Percentiles rank a stretch among this genome's conserved stretches.
Conservation (phyloP, 305 asterid species). For the Solanum hybrid region DNA sequence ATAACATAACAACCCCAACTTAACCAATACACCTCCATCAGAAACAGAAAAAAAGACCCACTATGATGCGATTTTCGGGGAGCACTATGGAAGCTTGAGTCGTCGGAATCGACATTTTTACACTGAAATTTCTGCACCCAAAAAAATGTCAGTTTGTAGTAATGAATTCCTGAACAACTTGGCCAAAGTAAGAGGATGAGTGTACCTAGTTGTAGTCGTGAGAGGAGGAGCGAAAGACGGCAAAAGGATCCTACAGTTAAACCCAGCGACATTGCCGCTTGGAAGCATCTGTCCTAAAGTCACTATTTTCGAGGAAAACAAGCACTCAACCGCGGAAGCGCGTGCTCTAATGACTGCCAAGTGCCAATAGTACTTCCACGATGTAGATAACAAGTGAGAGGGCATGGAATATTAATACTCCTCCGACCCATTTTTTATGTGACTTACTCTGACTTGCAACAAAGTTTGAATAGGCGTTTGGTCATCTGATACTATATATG, state of each 20-base stretch:
- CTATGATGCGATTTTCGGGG: conserved; percentile 48
- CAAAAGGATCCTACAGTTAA: not conserved
- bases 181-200: not conserved
- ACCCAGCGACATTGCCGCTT: not conserved
- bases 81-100: conserved; percentile 23
- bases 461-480: too few relatives aligned
- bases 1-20: not conserved
- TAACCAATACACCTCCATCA: not conserved
- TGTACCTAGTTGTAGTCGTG: not conserved
- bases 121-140: conserved; percentile 20
- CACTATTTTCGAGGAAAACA: not conserved
- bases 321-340: not conserved
- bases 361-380: not conserved
- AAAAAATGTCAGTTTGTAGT: not conserved
- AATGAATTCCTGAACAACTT: not conserved
- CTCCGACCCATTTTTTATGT: too few relatives aligned
- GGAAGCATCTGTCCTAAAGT: not conserved
- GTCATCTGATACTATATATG: too few relatives aligned
- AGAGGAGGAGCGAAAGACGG: not conserved
- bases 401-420: not conserved
- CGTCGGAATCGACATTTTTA: conserved; percentile 40
- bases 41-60: not conserved
- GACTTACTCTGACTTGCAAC: too few relatives aligned
- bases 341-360: not conserved
- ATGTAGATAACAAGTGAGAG: not conserved